A percentile compares a stretch with the other conserved stretches of the same genome.
phyloP scores from a whole-genome alignment of 1,284 basidiomycete genomes.

The Stereum hirsutum region DNA sequence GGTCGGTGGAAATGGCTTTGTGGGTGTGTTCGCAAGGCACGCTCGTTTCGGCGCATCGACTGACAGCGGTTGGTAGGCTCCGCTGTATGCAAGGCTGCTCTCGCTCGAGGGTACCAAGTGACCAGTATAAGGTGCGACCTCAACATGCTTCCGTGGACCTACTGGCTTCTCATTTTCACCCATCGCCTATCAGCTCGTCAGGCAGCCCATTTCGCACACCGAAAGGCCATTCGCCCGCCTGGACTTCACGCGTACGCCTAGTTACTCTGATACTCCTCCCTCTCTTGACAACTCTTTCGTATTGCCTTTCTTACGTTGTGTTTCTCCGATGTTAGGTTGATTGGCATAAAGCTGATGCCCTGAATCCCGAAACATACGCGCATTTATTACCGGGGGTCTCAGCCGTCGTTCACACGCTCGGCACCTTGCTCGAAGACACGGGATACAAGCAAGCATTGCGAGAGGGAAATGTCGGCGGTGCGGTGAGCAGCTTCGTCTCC shows the following conservation, averaged over 20 bases:
- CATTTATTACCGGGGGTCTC: slow-evolving; percentile 55
- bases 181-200: slow-evolving; percentile 51
- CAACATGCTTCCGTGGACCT: slow-evolving; percentile 10
- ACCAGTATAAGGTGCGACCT: slow-evolving; percentile 91
- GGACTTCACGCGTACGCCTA: slow-evolving; percentile 62
- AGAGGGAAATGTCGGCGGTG: slow-evolving; percentile 44
- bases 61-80: slow-evolving; percentile 52
- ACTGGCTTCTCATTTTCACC: not conserved
- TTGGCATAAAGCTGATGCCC: slow-evolving; percentile 76
- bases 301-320: not conserved
- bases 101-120: slow-evolving; percentile 80
- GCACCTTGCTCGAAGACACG: slow-evolving; percentile 78
- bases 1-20: slow-evolving; percentile 92
- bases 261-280: slow-evolving; percentile 4
- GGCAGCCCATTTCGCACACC: slow-evolving; percentile 81
- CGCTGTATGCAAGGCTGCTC: slow-evolving; percentile 81
- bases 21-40: slow-evolving; percentile 44
- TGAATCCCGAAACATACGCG: slow-evolving; percentile 68
- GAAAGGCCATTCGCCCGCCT: slow-evolving; percentile 84
- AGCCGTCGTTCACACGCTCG: slow-evolving; percentile 93
- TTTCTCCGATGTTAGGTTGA: slow-evolving; percentile 43
- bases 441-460: slow-evolving; percentile 74
- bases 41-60: not conserved
- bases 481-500: slow-evolving; percentile 39
- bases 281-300: slow-evolving; percentile 2